A percentile compares a stretch with the other conserved stretches of the same genome.
Conservation (phyloP, 257 asterid species). For the Gentiana dahurica region DNA sequence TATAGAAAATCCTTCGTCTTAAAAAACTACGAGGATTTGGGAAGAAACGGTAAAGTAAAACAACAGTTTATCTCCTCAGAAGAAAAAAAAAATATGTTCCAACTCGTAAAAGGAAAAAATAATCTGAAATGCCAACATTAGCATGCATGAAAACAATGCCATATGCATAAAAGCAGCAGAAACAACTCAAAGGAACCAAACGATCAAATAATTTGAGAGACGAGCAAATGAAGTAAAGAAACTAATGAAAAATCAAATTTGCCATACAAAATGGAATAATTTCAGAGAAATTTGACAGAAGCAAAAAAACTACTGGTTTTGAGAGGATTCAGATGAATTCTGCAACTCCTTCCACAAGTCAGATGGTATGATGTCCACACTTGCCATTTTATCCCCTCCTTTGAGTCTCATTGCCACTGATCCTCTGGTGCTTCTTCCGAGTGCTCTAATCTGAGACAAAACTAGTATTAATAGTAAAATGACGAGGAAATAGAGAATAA, state of each 20-base stretch:
- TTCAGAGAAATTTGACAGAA: neutral
- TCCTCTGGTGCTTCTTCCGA: constrained; percentile 91
- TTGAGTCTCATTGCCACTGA: constrained; percentile 87
- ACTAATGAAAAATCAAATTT: too few species aligned
- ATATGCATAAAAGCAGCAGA: too few species aligned
- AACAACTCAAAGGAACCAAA: neutral
- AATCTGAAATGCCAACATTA: too few species aligned
- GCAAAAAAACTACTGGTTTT: constrained; percentile 27
- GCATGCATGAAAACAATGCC: too few species aligned
- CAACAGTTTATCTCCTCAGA: too few species aligned
- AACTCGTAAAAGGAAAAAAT: too few species aligned
- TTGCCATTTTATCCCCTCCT: constrained; percentile 78
- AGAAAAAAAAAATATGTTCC: too few species aligned
- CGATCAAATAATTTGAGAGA: neutral
- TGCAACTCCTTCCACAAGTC: constrained; percentile 43
- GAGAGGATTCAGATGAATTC: constrained; percentile 26
- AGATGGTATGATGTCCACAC: constrained; percentile 90
- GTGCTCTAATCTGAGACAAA: constrained; percentile 60
- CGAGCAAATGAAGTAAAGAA: neutral
- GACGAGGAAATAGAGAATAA: neutral
- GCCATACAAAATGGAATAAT: neutral
- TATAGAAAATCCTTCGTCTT: too few species aligned
- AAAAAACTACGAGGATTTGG: too few species aligned
- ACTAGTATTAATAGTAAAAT: constrained; percentile 7
- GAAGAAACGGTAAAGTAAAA: too few species aligned